Evolutionary conservation across 345 rosid genomes (phyloP).

Genomic region (Pugionium cornutum): DNA sequence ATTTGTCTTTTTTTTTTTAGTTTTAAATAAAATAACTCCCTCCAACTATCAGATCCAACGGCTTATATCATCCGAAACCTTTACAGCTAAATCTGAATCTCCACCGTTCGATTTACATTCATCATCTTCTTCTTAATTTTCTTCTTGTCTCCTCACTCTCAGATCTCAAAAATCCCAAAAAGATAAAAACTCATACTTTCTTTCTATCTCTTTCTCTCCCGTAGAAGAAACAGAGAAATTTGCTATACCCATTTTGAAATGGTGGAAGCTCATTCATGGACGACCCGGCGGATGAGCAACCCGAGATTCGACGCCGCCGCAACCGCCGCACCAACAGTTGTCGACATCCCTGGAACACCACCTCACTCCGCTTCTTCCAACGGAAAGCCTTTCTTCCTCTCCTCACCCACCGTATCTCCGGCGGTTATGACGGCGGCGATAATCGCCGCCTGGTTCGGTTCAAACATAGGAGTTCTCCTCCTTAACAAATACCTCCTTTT

Average conservation of each 20-base stretch:
- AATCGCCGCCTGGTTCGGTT: constrained; percentile 86
- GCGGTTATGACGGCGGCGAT: constrained; percentile 60
- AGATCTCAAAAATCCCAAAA: constrained; percentile 44
- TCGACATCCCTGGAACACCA: constrained; percentile 91
- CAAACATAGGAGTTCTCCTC: constrained; percentile 93
- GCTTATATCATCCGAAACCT: neutral
- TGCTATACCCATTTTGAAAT: constrained; percentile 40
- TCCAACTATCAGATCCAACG: constrained; percentile 55
- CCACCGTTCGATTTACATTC: constrained; percentile 55
- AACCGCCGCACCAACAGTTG: constrained; percentile 42
- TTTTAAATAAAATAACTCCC: constrained; percentile 26
- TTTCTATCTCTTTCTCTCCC: constrained; percentile 30
- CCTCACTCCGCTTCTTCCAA: constrained; percentile 44
- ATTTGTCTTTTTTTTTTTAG: neutral
- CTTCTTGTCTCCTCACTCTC: constrained; percentile 32
- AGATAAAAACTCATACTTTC: neutral
- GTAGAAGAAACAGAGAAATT: constrained; percentile 31
- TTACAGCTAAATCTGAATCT: constrained; percentile 53
- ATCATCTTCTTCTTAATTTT: constrained; percentile 4
- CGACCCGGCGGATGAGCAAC: constrained; percentile 95
- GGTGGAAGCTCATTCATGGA: constrained; percentile 99
- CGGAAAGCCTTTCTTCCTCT: constrained; percentile 44
- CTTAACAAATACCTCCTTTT: constrained; percentile 93
- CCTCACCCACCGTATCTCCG: constrained; percentile 54
- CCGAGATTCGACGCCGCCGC: constrained; percentile 63